Evolutionary conservation across 148 eudicot genomes (phyloP), one percentile per base, ranked within the genome.

Genomic region (Amaranthus hypochondriacus): DNA sequence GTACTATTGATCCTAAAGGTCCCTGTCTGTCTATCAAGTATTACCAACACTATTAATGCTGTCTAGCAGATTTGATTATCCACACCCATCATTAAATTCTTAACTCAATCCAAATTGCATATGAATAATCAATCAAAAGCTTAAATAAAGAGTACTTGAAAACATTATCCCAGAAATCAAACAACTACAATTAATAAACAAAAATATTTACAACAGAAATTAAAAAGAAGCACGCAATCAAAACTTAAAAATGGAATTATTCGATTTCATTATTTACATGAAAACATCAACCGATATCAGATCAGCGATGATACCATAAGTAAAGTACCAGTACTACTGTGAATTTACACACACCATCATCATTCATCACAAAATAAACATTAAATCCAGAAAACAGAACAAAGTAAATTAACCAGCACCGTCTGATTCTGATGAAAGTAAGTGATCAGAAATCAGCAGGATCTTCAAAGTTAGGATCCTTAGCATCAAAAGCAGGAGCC

Each of bases 381-480:
- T 44, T 5, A 15, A 9, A 15, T 3, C 2, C 18, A 54, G 5
- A 21, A 58, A 7, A 52, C 5, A 6, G 1, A 43, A 8, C 0
- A 2, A 13, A 51, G 13, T 9, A 42, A 50, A 13, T 54, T 8
- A 57, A 74, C 6, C 44, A 75, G 4, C 28, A n/a, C 4, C 18
- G 48, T 64, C 56, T 18, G 6, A 9, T 12, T 66, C 70, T 28
- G 39, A 28, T 28, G 39, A 28, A 28, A 28, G 39, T 28, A 28
- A 28, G 39, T 28, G 39, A 28, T 28, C 39, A 28, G 39, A 28
- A 28, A 59, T 76, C 74, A 55, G 73, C 66, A 57, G 65, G 81
- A 79, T 85, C 90, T 62, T 80, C 87, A 59, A 77, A 87, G 80
- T 87, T 91, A 7, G 90, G 90, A 57, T 87, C 92, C 7, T 81